Conservation (phyloP, 768 basidiomycete species). For the Daedalea quercina region DNA sequence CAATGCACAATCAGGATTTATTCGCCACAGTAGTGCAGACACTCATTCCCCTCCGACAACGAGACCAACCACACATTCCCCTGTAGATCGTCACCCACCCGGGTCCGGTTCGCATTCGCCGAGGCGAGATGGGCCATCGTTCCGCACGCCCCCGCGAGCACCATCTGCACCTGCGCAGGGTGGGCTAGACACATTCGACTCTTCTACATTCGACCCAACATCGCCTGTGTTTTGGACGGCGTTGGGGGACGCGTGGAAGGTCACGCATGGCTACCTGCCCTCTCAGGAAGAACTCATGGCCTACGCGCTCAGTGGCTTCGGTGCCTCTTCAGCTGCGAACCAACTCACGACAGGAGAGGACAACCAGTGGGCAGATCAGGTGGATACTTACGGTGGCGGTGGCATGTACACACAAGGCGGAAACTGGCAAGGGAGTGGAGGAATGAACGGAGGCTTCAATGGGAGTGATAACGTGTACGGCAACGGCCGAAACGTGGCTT, state of each 20-base stretch:
- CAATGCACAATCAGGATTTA: slow-evolving; percentile 2
- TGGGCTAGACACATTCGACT: slow-evolving; percentile 66
- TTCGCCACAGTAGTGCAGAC: background rate
- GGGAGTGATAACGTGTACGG: slow-evolving; percentile 32
- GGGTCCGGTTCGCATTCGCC: background rate
- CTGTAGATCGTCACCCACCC: background rate
- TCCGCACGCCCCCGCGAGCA: background rate
- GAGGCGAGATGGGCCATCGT: background rate
- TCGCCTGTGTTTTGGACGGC: slow-evolving; percentile 73
- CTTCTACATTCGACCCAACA: slow-evolving; percentile 66
- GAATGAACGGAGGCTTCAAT: slow-evolving; percentile 23
- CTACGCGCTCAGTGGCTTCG: slow-evolving; percentile 42
- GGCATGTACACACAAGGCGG: background rate
- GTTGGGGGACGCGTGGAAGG: slow-evolving; percentile 72
- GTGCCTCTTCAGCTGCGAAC: slow-evolving; percentile 6
- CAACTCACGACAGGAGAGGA: slow-evolving; percentile 5
- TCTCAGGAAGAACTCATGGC: slow-evolving; percentile 74
- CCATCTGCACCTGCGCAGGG: background rate
- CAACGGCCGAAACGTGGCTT: slow-evolving; percentile 40
- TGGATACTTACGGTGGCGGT: background rate
- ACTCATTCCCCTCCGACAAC: slow-evolving; percentile 6
- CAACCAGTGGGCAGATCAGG: background rate
- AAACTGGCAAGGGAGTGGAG: slow-evolving; percentile 10
- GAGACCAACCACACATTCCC: too few species aligned
- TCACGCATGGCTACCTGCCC: slow-evolving; percentile 60